phyloP scores from a whole-genome alignment of 2,329 filamentous ascomycete species.

The Grosmannia clavigera region DNA sequence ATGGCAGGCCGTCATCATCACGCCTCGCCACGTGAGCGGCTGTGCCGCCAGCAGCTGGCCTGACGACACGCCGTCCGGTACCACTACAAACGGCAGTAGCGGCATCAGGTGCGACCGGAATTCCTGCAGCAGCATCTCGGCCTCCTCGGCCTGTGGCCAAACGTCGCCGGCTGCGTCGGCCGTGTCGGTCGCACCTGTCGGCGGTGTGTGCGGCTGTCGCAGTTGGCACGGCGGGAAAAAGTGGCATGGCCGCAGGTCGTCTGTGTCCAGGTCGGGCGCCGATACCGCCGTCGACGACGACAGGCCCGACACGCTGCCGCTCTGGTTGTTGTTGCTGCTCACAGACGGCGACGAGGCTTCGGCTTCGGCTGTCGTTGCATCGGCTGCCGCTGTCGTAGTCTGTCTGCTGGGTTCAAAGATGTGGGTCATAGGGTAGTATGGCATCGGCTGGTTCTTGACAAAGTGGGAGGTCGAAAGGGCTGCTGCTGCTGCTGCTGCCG shows the following conservation, averaged over 20 bases:
- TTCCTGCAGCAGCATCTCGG: slow-evolving; percentile 24
- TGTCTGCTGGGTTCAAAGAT: not conserved
- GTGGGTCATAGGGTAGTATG: not conserved
- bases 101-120: slow-evolving; percentile 23
- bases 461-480: not conserved
- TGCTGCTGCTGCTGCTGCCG: not conserved
- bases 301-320: not conserved
- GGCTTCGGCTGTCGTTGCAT: not conserved
- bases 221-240: not conserved
- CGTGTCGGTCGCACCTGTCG: not conserved
- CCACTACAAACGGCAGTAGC: slow-evolving; percentile 33
- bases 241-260: not conserved
- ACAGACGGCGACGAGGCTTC: slow-evolving; percentile 1
- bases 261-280: not conserved
- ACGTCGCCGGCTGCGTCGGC: slow-evolving; percentile 9
- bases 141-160: slow-evolving; percentile 31
- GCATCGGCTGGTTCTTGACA: not conserved
- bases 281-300: not conserved
- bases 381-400: not conserved
- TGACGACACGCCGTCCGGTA: slow-evolving; percentile 24
- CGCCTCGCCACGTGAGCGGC: slow-evolving; percentile 36
- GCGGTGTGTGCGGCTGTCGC: not conserved
- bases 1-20: slow-evolving; percentile 32
- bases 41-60: slow-evolving; percentile 23
- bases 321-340: slow-evolving; percentile 4